These are phyloP conservation scores for Canariomyces notabilis DNA, from an alignment of 2,329 filamentous ascomycete species.

Conservation along the genomic window DNA sequence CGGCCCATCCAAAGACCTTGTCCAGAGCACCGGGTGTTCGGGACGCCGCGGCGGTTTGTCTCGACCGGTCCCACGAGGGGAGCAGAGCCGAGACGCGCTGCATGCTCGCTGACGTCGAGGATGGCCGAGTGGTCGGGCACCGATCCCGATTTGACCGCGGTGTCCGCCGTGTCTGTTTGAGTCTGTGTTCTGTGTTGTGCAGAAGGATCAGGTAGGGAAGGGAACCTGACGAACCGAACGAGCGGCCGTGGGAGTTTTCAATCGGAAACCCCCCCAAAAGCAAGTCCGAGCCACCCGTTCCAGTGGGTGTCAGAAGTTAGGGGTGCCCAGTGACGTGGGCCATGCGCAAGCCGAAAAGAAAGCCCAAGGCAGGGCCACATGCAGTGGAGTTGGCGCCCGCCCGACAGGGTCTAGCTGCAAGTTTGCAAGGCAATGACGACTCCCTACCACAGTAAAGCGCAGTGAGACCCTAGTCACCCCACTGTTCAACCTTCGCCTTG, in stretches of 20 bases:
- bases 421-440: neutral
- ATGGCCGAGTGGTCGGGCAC: neutral
- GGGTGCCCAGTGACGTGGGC: constrained; percentile 12
- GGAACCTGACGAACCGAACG: neutral
- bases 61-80: constrained; percentile 34
- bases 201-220: neutral
- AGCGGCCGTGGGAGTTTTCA: constrained; percentile 9
- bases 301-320: constrained; percentile 3
- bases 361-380: constrained; percentile 4
- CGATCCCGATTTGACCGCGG: neutral
- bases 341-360: neutral
- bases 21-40: constrained; percentile 21
- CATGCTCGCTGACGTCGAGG: constrained; percentile 25
- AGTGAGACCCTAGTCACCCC: neutral
- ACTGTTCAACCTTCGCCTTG: neutral
- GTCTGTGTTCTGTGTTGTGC: neutral
- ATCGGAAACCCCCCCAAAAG: neutral
- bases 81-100: constrained; percentile 44
- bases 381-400: neutral
- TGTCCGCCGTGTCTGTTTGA: too few species aligned
- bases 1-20: constrained; percentile 33
- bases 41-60: constrained; percentile 17
- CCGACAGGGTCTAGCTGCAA: neutral
- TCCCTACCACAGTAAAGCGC: neutral
- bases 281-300: neutral